Evolutionary conservation across 1,284 basidiomycete genomes (phyloP).

Genomic region (Veloboletus limbatus): DNA sequence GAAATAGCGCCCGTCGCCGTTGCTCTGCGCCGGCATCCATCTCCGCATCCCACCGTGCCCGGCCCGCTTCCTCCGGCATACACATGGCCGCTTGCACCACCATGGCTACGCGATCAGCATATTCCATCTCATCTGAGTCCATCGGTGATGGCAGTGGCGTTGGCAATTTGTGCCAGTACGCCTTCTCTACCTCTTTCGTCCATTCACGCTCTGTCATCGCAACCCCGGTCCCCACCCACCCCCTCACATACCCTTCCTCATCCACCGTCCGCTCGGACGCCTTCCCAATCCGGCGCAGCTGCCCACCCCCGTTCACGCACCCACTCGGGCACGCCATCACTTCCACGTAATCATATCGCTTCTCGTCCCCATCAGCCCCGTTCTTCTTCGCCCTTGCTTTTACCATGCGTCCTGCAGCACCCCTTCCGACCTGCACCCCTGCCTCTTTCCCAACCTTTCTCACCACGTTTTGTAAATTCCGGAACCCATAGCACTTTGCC

Average conservation of each 20-base stretch:
- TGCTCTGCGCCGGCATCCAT: constrained; percentile 42
- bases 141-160: constrained; percentile 51
- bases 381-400: constrained; percentile 36
- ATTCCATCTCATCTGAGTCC: constrained; percentile 9
- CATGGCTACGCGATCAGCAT: constrained; percentile 44
- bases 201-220: constrained; percentile 61
- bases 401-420: constrained; percentile 58
- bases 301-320: constrained; percentile 97
- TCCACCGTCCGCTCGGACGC: constrained; percentile 39
- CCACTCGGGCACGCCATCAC: constrained; percentile 99
- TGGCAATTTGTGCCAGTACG: constrained; percentile 66
- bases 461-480: constrained; percentile 97
- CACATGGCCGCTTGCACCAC: constrained; percentile 42
- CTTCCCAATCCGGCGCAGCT: constrained; percentile 61
- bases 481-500: constrained; percentile 95
- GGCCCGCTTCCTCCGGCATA: constrained; percentile 14
- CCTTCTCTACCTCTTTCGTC: constrained; percentile 72
- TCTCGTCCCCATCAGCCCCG: constrained; percentile 33
- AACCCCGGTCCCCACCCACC: constrained; percentile 55
- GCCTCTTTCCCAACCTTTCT: constrained; percentile 87
- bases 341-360: constrained; percentile 92
- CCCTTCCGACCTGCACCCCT: constrained; percentile 69
- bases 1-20: constrained; percentile 52
- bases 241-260: constrained; percentile 57
- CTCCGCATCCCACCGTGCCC: constrained; percentile 31